Percentiles rank a stretch among this genome's conserved stretches.
Evolutionary conservation across 352 stramenopile genomes (phyloP).

Genomic region (Detonula confervacea): DNA sequence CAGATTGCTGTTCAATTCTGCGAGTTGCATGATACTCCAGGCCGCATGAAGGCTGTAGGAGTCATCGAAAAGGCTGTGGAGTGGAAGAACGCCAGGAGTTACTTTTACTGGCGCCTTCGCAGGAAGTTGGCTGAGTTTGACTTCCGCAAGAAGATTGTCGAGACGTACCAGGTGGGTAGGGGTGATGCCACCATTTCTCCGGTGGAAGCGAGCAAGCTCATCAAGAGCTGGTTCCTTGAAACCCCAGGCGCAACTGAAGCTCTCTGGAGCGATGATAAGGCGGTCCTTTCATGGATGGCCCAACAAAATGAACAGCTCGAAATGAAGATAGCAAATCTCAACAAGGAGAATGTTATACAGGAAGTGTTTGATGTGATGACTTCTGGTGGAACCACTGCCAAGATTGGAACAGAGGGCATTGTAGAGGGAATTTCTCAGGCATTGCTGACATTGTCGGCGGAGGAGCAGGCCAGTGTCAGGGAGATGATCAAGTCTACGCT

Average conservation of each 20-base stretch:
- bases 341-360: constrained; percentile 78
- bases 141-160: constrained; percentile 86
- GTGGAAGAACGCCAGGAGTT: constrained; percentile 93
- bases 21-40: constrained; percentile 99
- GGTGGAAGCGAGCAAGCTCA: constrained; percentile 75
- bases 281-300: constrained; percentile 83
- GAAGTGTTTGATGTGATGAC: constrained; percentile 85
- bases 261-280: constrained; percentile 83
- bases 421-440: constrained; percentile 81
- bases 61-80: constrained; percentile 97
- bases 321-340: constrained; percentile 81
- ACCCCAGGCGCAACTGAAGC: constrained; percentile 63
- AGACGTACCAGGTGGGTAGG: constrained; percentile 73
- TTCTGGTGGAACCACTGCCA: constrained; percentile 77
- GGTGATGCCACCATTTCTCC: constrained; percentile 65
- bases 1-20: constrained; percentile 98
- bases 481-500: constrained; percentile 58
- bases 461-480: constrained; percentile 72
- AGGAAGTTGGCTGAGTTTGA: constrained; percentile 97
- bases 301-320: constrained; percentile 77
- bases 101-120: constrained; percentile 98
- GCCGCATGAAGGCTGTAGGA: constrained; percentile 98
- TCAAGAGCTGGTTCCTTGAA: constrained; percentile 84
- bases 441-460: constrained; percentile 65
- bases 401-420: constrained; percentile 82